These are phyloP conservation scores for Acephala macrosclerotiorum DNA, from an alignment of 2,329 filamentous ascomycete species.

Conservation along the genomic window DNA sequence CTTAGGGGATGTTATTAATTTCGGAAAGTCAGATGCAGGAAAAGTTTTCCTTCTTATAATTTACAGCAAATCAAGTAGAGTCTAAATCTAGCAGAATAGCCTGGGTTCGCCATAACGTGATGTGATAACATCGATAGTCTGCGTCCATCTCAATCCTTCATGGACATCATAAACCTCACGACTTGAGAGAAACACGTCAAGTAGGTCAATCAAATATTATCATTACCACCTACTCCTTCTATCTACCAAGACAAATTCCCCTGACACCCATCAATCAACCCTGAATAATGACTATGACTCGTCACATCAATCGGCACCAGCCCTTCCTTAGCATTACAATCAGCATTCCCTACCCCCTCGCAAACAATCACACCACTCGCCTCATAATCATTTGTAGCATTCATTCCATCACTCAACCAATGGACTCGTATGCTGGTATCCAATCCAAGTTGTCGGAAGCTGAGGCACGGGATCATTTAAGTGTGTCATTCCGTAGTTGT, in stretches of 20 bases:
- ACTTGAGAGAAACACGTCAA: no score
- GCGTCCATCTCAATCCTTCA: no score
- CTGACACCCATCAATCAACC: conserved; percentile 51
- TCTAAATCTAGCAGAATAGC: no score
- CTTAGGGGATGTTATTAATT: no score
- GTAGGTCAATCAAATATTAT: no score
- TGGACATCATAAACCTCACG: no score
- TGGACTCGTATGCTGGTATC: conserved; percentile 72
- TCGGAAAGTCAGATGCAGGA: no score
- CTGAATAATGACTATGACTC: conserved; percentile 59
- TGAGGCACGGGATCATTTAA: conserved; percentile 71
- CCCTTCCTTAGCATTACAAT: conserved; percentile 58
- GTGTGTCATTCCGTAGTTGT: conserved; percentile 70
- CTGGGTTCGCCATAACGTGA: no score
- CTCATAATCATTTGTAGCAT: conserved; percentile 47
- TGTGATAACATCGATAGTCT: no score
- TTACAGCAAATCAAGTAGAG: no score
- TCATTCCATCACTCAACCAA: conserved; percentile 57
- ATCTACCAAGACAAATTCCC: conserved; percentile 18
- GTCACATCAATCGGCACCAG: conserved; percentile 46
- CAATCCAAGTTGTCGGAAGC: conserved; percentile 66
- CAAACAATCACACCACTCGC: conserved; percentile 55
- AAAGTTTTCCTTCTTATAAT: no score
- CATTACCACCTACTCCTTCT: not conserved
- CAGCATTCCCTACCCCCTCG: conserved; percentile 54